Base-by-base conservation (phyloP, 164 flowering plant genomes). In the Nymphaea thermarum region DNA sequence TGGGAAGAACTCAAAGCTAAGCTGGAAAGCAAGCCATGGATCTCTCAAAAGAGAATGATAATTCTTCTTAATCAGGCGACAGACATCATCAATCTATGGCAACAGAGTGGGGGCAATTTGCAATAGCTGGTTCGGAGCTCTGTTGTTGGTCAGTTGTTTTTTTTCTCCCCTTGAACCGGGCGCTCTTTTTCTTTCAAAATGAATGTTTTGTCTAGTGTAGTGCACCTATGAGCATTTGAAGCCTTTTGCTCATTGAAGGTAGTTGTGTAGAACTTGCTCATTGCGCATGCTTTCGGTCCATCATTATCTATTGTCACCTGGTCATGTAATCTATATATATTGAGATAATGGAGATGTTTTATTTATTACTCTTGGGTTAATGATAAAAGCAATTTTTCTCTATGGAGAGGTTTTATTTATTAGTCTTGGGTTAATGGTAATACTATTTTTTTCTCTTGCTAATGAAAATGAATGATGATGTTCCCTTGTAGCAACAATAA, bases 21-120 rank as follows among this genome's bases (percentile, higher is more conserved):
- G 65, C 82, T 91, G 18, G 98, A 91, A 80, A 87, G 86, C 69
- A 91, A 91, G 80, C 96, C 95, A 2, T 94, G 97, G 98, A 91
- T 94, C 51, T 89, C 97, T 45, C 90, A 84, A 76, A 85, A 85
- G 82, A 84, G 86, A 77, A 86, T 86, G 90, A 83, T 89, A 66
- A 83, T 88, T 60, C 91, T 94, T 75, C 98, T 94, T 65, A 89
- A 88, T 75, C 98, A 94, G 71, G 98, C 98, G 62, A 91, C 98
- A 47, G 98, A 94, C 64, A 85, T 91, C 74, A 91, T 94, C 85
- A 89, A 89, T 68, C 77, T 91, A 76, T 94, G 97, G 98, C 98
- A 94, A 73, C 91, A 90, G 74, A 82, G 92, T 65, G 91, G 90
- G 15, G 91, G 93, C 70, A 85, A 85, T 74, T 73, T 83, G 67